Conservation (phyloP, 2,329 filamentous ascomycete genomes). For the Paracamarosporium sp. region DNA sequence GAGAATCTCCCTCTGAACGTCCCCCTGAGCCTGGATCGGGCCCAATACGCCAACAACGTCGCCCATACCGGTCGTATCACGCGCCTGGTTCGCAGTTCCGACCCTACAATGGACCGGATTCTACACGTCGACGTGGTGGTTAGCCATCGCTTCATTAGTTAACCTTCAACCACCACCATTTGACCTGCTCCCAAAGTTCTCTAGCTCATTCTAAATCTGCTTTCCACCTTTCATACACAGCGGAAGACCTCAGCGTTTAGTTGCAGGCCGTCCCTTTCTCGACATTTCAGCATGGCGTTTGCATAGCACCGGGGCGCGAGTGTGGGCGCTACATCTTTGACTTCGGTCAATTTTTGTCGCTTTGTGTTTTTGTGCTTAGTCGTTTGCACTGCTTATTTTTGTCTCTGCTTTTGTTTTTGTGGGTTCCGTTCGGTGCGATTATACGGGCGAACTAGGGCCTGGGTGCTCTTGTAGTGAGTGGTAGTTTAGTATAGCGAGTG, state of each 20-base stretch:
- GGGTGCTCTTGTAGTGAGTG: not conserved
- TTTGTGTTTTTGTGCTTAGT: not conserved
- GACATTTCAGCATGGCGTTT: slow-evolving; percentile 23
- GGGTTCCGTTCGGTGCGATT: slow-evolving; percentile 9
- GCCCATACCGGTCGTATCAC: slow-evolving; percentile 41
- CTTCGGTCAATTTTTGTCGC: not conserved
- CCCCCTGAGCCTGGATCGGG: slow-evolving; percentile 28
- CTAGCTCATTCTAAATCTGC: too few species aligned
- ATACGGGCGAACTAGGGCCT: slow-evolving; percentile 6
- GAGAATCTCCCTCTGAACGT: slow-evolving; percentile 21
- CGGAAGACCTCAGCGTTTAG: too few species aligned
- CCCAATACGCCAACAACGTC: slow-evolving; percentile 22
- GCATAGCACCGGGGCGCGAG: slow-evolving; percentile 19
- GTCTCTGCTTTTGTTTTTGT: not conserved
- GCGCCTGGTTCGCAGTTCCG: slow-evolving; percentile 43
- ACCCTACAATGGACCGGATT: slow-evolving; percentile 36
- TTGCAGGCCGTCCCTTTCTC: not conserved
- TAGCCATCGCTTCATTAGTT: slow-evolving; percentile 8
- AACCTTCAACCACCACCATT: not conserved
- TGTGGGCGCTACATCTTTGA: not conserved
- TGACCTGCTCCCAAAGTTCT: too few species aligned
- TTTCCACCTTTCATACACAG: too few species aligned
- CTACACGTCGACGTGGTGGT: slow-evolving; percentile 27
- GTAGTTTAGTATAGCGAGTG: not conserved
- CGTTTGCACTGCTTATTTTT: not conserved